phyloP scores from a whole-genome alignment of 2,329 filamentous ascomycete species.

The Epichloe sp. region DNA sequence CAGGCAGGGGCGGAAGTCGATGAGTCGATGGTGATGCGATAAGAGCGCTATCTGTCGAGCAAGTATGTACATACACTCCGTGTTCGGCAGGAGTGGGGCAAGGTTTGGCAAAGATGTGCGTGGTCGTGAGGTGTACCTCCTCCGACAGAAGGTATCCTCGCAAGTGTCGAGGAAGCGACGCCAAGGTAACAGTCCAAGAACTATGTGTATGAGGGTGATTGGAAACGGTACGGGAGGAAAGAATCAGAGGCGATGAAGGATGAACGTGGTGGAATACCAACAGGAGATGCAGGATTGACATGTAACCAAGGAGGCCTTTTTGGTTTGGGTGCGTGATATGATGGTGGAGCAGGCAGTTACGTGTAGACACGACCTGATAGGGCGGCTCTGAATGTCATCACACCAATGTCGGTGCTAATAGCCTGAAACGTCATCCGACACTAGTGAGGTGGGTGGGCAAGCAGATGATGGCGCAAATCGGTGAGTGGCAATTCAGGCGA shows the following conservation, averaged over 20 bases:
- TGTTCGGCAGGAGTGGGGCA: not conserved
- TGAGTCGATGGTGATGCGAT: conserved; percentile 3
- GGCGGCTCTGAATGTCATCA: not conserved
- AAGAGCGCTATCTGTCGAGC: conserved; percentile 1
- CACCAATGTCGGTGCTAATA: not conserved
- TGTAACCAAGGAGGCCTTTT: not conserved
- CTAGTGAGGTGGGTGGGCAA: too few species aligned
- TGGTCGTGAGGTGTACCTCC: not conserved
- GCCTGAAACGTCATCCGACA: not conserved
- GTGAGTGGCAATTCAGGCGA: too few species aligned
- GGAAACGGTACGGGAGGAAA: not conserved
- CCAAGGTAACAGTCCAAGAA: not conserved
- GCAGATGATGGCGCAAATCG: too few species aligned
- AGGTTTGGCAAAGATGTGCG: not conserved
- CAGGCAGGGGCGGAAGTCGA: not conserved
- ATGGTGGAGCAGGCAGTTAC: not conserved
- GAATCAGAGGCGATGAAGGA: not conserved
- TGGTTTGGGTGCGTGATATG: not conserved
- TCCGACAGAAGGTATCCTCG: not conserved
- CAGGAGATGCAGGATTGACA: not conserved
- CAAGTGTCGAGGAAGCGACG: not conserved
- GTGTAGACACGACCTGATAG: not conserved
- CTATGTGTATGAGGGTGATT: not conserved
- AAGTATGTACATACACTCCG: not conserved
- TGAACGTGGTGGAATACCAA: not conserved